These are phyloP conservation scores for Combretum micranthum DNA, from an alignment of 345 rosid genomes.

Conservation along the genomic window DNA sequence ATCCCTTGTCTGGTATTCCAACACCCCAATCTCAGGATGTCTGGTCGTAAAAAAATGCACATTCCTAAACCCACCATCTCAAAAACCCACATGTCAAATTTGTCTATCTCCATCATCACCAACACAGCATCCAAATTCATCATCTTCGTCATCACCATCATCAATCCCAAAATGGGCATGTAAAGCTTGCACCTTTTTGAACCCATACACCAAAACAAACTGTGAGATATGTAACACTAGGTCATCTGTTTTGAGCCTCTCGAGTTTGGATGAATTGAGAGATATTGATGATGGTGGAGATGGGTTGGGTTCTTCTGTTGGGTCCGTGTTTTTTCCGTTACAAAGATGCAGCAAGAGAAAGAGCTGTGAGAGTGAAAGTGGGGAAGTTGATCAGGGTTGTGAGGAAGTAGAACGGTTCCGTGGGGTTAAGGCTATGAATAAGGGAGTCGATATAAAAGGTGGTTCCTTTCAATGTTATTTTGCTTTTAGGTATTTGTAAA, in stretches of 20 bases:
- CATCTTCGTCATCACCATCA: constrained; percentile 15
- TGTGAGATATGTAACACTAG: constrained; percentile 70
- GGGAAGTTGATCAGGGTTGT: constrained; percentile 15
- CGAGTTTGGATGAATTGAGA: constrained; percentile 42
- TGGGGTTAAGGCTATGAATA: constrained; percentile 22
- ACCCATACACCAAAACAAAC: constrained; percentile 51
- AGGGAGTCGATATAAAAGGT: constrained; percentile 30
- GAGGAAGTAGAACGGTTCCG: constrained; percentile 17
- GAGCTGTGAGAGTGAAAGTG: constrained; percentile 21
- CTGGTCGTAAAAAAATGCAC: constrained; percentile 93
- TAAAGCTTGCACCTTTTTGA: constrained; percentile 85
- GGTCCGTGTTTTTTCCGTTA: constrained; percentile 86
- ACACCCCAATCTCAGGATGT: constrained; percentile 6
- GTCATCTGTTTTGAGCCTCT: constrained; percentile 32
- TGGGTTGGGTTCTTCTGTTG: constrained; percentile 45
- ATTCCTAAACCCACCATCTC: constrained; percentile 75
- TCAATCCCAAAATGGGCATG: constrained; percentile 63
- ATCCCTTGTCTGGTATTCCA: background rate
- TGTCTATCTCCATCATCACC: constrained; percentile 40
- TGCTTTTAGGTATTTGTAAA: background rate
- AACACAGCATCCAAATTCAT: constrained; percentile 1
- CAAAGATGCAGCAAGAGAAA: constrained; percentile 60
- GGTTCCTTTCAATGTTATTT: background rate
- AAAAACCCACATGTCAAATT: constrained; percentile 50
- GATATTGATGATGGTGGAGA: constrained; percentile 29